Conservation (phyloP, 2,329 filamentous ascomycete species). For the Neopestalotiopsis clavispora region DNA sequence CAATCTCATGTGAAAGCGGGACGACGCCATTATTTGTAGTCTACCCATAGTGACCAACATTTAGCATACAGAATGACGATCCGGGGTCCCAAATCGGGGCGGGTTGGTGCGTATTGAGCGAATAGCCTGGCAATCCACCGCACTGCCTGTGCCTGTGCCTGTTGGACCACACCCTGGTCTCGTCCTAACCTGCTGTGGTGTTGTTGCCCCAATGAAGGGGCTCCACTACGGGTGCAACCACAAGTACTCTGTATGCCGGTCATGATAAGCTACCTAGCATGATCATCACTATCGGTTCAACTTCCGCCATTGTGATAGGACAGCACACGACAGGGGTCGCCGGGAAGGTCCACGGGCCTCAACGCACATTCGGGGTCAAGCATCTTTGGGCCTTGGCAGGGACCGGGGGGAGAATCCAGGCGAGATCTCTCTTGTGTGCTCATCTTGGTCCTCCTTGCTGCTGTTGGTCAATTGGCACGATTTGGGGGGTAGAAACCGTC, state of each 20-base stretch:
- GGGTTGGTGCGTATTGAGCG: background rate
- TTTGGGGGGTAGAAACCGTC: background rate
- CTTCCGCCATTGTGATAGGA: constrained; percentile 29
- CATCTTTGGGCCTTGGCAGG: constrained; percentile 12
- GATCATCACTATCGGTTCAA: constrained; percentile 24
- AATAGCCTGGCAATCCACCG: background rate
- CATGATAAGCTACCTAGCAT: constrained; percentile 23
- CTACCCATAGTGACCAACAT: background rate
- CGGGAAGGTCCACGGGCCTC: constrained; percentile 15
- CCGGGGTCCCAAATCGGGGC: constrained; percentile 4
- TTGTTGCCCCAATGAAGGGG: background rate
- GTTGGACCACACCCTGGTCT: background rate
- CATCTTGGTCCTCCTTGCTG: background rate
- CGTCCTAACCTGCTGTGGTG: background rate
- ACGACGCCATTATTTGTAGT: constrained; percentile 28
- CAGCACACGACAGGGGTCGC: constrained; percentile 16
- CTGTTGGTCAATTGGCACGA: constrained; percentile 6
- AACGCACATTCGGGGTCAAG: background rate
- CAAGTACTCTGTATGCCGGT: constrained; percentile 22
- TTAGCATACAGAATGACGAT: background rate
- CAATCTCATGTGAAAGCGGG: constrained; percentile 17
- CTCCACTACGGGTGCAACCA: background rate
- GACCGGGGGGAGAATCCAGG: background rate
- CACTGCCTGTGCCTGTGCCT: background rate
- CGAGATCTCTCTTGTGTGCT: background rate